Base-by-base conservation (phyloP, 1,284 basidiomycete genomes). In the Hemileia vastatrix region DNA sequence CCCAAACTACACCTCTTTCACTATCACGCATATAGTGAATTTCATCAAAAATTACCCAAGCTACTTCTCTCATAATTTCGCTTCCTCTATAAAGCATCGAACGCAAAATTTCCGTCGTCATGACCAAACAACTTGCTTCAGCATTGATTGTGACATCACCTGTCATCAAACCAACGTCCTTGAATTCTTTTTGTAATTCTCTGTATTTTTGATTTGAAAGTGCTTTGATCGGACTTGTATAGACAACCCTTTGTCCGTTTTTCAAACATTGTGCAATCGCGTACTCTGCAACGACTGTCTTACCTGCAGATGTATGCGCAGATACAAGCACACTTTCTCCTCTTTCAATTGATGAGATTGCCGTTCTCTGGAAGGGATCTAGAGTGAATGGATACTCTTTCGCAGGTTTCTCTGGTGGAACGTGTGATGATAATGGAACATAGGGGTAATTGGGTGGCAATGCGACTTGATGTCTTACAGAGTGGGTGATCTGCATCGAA, bases 1-100 rank as follows among this genome's bases (percentile, higher is more conserved):
- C 82, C 81, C 82, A 83, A 13, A 83, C 82, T 23, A 83, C 82
- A 65, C 82, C 82, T 59, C 82, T 79, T 70, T 82, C 77, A 67
- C 93, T 92, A 81, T 98, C 95, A 67, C 95, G 87, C 95, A 98
- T 98, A 79, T 98, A 99, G 77, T 99, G 95, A 66, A 99, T 96
- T 78, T 99, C 95, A 76, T 99, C 95, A 75, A 98, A 99, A 65
- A 99, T 84, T 66, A 98, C 94, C 95, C 95, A 99, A 0, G 93
- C 94, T 13, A 99, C 94, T 80, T 99, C 95, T 66, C 95, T 88
- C 90, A 98, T 96, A 71, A 99, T 88, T 78, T 99, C 95, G 15
- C 92, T 96, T 47, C 95, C 95, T 63, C 95, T 86, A 76, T 99
- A 99, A 36, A 99, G 80, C 94, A 99, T 99, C 1, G 93, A 97